Conservation (phyloP, 1,139 yeast genomes). For the Zygosaccharomyces sapae region DNA sequence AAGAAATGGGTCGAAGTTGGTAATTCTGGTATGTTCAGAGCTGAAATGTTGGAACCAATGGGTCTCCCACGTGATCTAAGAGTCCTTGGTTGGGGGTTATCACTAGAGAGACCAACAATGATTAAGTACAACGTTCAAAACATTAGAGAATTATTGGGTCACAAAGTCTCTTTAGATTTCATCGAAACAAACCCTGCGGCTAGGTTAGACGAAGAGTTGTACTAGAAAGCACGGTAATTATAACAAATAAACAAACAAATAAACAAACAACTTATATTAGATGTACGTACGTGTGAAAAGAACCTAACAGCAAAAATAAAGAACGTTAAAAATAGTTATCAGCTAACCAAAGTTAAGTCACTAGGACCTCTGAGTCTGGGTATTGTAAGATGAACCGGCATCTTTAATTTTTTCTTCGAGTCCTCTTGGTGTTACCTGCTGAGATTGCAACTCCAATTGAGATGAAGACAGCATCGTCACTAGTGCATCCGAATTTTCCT, state of each 20-base stretch:
- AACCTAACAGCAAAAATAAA: background rate
- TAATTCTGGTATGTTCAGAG: constrained; percentile 98
- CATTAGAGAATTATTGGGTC: constrained; percentile 91
- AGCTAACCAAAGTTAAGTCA: background rate
- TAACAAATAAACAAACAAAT: background rate
- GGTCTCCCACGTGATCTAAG: constrained; percentile 92
- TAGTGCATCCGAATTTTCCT: constrained; percentile 10
- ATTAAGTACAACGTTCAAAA: constrained; percentile 93
- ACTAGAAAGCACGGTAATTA: constrained; percentile 31
- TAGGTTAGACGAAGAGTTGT: constrained; percentile 73
- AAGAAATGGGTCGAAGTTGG: constrained; percentile 99
- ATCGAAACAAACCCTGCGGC: constrained; percentile 97
- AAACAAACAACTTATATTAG: background rate
- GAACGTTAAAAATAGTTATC: background rate
- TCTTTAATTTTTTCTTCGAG: constrained; percentile 1
- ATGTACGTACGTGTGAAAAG: background rate
- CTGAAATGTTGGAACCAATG: constrained; percentile 98
- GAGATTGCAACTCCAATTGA: background rate
- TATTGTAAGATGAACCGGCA: constrained; percentile 10
- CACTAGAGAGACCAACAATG: constrained; percentile 98
- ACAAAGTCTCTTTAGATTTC: constrained; percentile 87
- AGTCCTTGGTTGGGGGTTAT: constrained; percentile 96
- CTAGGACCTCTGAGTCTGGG: background rate
- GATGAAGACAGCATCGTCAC: constrained; percentile 6
- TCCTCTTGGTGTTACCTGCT: constrained; percentile 3